These are phyloP conservation scores for Naematelia encephala DNA, from an alignment of 768 basidiomycete species.

Conservation along the genomic window DNA sequence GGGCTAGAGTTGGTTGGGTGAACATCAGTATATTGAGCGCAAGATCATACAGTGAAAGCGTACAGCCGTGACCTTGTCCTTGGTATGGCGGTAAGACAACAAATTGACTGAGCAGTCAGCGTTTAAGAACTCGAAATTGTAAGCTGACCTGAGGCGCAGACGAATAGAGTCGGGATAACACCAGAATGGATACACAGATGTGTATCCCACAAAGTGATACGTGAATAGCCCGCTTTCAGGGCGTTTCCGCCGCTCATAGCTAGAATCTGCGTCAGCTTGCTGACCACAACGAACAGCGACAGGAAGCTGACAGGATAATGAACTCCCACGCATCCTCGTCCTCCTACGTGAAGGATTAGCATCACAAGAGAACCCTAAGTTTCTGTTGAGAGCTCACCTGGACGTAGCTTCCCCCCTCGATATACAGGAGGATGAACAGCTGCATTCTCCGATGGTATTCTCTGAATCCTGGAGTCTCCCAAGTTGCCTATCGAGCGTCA, in stretches of 20 bases:
- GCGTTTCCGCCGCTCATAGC: constrained; percentile 60
- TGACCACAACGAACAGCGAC: not conserved
- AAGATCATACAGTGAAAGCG: constrained; percentile 42
- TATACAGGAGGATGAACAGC: constrained; percentile 86
- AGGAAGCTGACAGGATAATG: constrained; percentile 61
- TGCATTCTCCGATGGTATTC: constrained; percentile 93
- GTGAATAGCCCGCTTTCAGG: constrained; percentile 53
- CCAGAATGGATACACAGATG: constrained; percentile 92
- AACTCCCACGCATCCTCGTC: constrained; percentile 95
- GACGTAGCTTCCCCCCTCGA: constrained; percentile 93
- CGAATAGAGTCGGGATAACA: constrained; percentile 88
- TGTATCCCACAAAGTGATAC: constrained; percentile 93
- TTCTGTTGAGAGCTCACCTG: constrained; percentile 52
- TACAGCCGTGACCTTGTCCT: constrained; percentile 83
- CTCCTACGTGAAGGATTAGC: constrained; percentile 53
- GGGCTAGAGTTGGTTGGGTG: constrained; percentile 64
- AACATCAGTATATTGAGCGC: not conserved
- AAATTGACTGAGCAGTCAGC: constrained; percentile 67
- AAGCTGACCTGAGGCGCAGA: constrained; percentile 71
- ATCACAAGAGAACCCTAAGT: not conserved
- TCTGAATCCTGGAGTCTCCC: constrained; percentile 78
- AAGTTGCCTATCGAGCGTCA: constrained; percentile 63
- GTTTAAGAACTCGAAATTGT: not conserved
- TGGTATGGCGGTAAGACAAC: constrained; percentile 89
- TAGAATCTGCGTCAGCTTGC: not conserved